Base-by-base conservation (phyloP, 2,329 filamentous ascomycete species). In the Colletotrichum cordylinicola region DNA sequence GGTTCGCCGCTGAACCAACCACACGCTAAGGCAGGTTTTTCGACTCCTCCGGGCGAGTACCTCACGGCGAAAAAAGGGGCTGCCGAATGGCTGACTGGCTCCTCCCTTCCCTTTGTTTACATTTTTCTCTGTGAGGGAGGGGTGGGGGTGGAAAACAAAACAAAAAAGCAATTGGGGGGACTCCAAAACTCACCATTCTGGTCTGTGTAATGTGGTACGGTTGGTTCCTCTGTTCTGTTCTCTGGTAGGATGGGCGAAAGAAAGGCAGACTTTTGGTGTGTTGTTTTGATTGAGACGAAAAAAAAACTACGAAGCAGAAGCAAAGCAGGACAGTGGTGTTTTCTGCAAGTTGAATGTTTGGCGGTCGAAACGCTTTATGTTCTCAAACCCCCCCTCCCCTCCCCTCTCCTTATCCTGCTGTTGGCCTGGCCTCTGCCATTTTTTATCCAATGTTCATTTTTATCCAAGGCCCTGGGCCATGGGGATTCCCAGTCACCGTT, bases 131-230 rank as follows among this genome's bases (percentile, higher is more conserved):
- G 29, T 12, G 33, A 35, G n/a, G 60, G 35, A 55, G 66, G 62
- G 61, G 66, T 39, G 67, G 61, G 72, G 56, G 52, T 43, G 64
- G 21, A 35, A 43, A 56, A 48, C 61, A 67, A 69, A 69, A 62
- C 35, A 71, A 72, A 74, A 71, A 73, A 76, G 58, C 67, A 76
- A 66, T 60, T 35, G 60, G 72, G n/a, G 21, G 55, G 13, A 62
- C 13, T 24, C n/a, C 29, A 4, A 29, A 52, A 85, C 83, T 85
- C 82, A 85, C 83, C 83, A 85, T 85, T 82, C 80, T 83, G 76
- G 69, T 68, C 70, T 70, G 77, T 74, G 72, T 67, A 69, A 72
- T 74, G 66, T 21, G 33, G 27, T 65, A 48, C 33, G 48, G 56
- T 4, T 21, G 43, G n/a, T 52, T 52, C n/a, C 43, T 52, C 43